phyloP scores from a whole-genome alignment of 1,284 basidiomycete genomes.

The Peniophora sp. region DNA sequence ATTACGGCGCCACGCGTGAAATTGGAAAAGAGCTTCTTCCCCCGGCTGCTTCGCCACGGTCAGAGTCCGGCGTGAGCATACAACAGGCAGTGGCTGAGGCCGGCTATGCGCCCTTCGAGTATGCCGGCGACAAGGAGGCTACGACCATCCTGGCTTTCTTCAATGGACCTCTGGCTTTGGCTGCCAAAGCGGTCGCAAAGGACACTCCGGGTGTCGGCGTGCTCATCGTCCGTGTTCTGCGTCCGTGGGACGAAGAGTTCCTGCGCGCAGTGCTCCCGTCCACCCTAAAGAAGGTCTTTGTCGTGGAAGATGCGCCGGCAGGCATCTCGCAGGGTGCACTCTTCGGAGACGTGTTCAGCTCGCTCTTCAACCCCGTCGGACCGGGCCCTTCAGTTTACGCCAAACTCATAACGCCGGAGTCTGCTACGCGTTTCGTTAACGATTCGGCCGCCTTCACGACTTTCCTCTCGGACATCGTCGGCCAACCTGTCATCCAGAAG shows the following conservation, averaged over 20 bases:
- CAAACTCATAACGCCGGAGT: constrained; percentile 50
- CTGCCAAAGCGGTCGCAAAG: constrained; percentile 42
- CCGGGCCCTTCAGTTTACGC: constrained; percentile 40
- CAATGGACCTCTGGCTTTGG: constrained; percentile 63
- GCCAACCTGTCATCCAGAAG: constrained; percentile 9
- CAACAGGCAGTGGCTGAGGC: constrained; percentile 39
- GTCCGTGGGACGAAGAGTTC: constrained; percentile 65
- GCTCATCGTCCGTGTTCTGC: constrained; percentile 64
- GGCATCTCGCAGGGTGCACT: constrained; percentile 55
- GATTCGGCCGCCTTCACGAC: constrained; percentile 20
- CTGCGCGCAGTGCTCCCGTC: constrained; percentile 52
- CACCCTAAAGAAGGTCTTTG: constrained; percentile 50
- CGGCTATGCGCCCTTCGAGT: constrained; percentile 63
- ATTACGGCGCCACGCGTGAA: constrained; percentile 64
- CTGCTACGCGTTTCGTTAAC: constrained; percentile 45
- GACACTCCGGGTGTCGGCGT: constrained; percentile 46
- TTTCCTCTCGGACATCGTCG: constrained; percentile 11
- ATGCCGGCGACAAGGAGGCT: constrained; percentile 53
- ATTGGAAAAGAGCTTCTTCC: constrained; percentile 41
- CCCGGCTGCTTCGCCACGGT: constrained; percentile 18
- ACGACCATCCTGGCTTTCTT: constrained; percentile 52
- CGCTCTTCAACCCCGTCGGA: constrained; percentile 37
- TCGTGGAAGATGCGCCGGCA: constrained; percentile 69
- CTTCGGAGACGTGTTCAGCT: constrained; percentile 66
- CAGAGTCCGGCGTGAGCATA: constrained; percentile 23